Conservation (phyloP, 2,329 filamentous ascomycete species). For the Aspergillus sp. region DNA sequence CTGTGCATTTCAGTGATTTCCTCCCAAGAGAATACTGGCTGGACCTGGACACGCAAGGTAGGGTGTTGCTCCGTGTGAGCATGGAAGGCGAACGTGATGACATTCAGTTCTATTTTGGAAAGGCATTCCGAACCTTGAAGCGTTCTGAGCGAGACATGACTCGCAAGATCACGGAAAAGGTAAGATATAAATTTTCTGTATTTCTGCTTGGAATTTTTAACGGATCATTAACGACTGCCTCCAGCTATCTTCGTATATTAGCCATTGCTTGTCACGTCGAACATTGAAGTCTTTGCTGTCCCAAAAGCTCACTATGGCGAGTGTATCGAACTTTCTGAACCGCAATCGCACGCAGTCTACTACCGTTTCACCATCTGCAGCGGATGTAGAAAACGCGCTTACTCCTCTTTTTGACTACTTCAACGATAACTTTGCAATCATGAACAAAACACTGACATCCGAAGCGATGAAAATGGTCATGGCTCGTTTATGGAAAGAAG, state of each 20-base stretch:
- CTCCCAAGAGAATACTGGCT: conserved; percentile 96
- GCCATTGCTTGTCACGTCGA: conserved; percentile 76
- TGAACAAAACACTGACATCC: conserved; percentile 93
- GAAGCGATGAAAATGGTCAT: conserved; percentile 98
- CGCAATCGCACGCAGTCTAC: conserved; percentile 46
- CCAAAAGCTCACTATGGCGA: conserved; percentile 66
- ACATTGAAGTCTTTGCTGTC: conserved; percentile 71
- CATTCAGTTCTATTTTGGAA: conserved; percentile 97
- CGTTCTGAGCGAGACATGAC: conserved; percentile 98
- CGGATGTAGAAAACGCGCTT: conserved; percentile 75
- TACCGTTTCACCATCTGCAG: conserved; percentile 57
- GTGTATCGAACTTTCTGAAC: conserved; percentile 65
- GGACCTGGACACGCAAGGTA: conserved; percentile 90
- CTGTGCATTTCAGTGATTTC: conserved; percentile 94
- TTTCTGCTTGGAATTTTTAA: background rate
- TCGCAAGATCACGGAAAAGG: conserved; percentile 95
- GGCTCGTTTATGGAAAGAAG: conserved; percentile 97
- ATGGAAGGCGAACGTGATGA: conserved; percentile 99
- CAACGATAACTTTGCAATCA: conserved; percentile 97
- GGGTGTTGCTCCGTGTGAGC: conserved; percentile 82
- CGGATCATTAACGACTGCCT: conserved; percentile 8
- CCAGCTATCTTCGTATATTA: conserved; percentile 88
- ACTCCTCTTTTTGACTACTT: conserved; percentile 89
- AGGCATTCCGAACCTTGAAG: conserved; percentile 91
- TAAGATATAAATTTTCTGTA: conserved; percentile 34